A percentile compares a stretch with the other conserved stretches of the same genome.
Evolutionary conservation across 345 rosid species (phyloP).

Genomic region (Acer yangbiense): DNA sequence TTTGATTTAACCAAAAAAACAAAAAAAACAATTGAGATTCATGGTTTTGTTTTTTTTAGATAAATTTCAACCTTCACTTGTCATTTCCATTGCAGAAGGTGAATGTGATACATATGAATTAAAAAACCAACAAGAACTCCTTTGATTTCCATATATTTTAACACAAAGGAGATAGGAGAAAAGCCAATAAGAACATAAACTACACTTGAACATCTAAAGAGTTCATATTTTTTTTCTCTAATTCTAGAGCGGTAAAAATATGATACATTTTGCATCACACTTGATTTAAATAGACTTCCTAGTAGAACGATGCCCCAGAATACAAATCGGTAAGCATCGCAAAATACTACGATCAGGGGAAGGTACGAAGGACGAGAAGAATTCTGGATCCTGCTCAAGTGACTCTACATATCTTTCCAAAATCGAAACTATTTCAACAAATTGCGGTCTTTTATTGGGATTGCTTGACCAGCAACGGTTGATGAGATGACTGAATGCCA

Average conservation of each 20-base stretch:
- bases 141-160: conserved; percentile 17
- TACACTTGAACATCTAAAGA: conserved; percentile 11
- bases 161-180: not conserved
- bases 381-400: conserved; percentile 52
- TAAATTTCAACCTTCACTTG: conserved; percentile 6
- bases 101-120: not conserved
- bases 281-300: conserved; percentile 10
- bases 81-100: not conserved
- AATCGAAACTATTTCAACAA: conserved; percentile 55
- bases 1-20: too few relatives aligned
- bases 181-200: not conserved
- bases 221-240: not conserved
- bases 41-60: not conserved
- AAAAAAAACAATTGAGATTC: not conserved
- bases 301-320: conserved; percentile 24
- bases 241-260: conserved; percentile 1
- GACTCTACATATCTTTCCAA: conserved; percentile 55
- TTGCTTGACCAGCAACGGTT: conserved; percentile 68
- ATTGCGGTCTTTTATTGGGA: conserved; percentile 61
- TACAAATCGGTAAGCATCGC: conserved; percentile 45
- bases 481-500: conserved; percentile 54
- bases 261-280: conserved; percentile 25
- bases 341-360: conserved; percentile 23
- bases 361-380: conserved; percentile 47
- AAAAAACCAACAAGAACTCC: not conserved